phyloP scores from a whole-genome alignment of 2,329 filamentous ascomycete species.

The Lasiodiplodia citricola region DNA sequence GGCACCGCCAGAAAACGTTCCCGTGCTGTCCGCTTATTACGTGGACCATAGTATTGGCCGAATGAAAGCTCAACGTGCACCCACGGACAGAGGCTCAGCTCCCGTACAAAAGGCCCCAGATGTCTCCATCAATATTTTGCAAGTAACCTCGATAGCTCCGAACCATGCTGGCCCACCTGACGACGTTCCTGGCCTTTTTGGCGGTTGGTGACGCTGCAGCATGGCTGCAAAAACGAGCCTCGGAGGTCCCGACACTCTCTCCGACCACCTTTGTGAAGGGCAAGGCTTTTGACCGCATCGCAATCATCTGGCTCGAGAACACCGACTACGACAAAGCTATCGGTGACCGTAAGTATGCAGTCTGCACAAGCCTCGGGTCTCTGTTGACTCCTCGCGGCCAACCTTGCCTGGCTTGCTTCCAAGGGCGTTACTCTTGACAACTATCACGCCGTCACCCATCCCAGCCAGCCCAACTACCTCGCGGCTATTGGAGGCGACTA shows the following conservation, averaged over 20 bases:
- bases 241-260: not conserved
- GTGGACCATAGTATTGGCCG: not conserved
- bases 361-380: not conserved
- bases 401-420: constrained; percentile 62
- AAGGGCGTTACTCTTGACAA: constrained; percentile 67
- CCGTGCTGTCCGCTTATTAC: constrained; percentile 9
- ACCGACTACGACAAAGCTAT: constrained; percentile 69
- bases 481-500: constrained; percentile 72
- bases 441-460: constrained; percentile 68
- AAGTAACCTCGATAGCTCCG: not conserved
- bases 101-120: not conserved
- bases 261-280: constrained; percentile 53
- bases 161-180: constrained; percentile 3
- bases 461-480: constrained; percentile 78
- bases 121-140: not conserved
- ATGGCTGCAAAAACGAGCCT: not conserved
- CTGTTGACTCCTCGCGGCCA: constrained; percentile 44
- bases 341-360: constrained; percentile 61
- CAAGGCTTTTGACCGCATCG: constrained; percentile 73
- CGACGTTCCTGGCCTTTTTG: not conserved
- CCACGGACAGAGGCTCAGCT: not conserved
- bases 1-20: not conserved
- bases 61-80: not conserved
- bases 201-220: constrained; percentile 3
- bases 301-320: constrained; percentile 79